Conservation (phyloP, 2,329 filamentous ascomycete species). For the Raffaelea ambrosiae region DNA sequence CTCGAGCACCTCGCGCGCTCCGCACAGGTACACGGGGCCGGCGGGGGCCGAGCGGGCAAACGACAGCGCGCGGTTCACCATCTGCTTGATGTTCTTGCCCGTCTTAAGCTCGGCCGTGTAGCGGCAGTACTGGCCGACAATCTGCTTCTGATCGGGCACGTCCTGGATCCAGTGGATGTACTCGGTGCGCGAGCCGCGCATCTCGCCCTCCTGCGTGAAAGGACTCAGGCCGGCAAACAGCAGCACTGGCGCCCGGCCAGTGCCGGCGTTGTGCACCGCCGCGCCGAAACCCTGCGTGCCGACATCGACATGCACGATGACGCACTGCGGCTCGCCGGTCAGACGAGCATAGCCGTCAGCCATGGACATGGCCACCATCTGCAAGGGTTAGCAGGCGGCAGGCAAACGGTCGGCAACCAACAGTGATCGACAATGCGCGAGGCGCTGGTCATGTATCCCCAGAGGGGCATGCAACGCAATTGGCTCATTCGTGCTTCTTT, state of each 20-base stretch:
- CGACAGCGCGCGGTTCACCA: slow-evolving; percentile 76
- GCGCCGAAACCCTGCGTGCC: slow-evolving; percentile 65
- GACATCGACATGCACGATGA: slow-evolving; percentile 67
- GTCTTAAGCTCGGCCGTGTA: slow-evolving; percentile 78
- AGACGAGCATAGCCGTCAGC: slow-evolving; percentile 64
- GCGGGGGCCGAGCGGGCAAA: slow-evolving; percentile 71
- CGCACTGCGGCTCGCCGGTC: slow-evolving; percentile 58
- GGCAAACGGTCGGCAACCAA: no score
- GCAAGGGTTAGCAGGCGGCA: neutral
- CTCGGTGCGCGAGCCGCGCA: slow-evolving; percentile 30
- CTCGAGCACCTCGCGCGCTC: slow-evolving; percentile 76
- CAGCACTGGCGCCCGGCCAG: slow-evolving; percentile 56
- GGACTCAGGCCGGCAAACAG: slow-evolving; percentile 35
- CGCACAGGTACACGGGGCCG: slow-evolving; percentile 72
- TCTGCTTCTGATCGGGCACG: slow-evolving; percentile 24
- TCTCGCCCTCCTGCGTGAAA: slow-evolving; percentile 32
- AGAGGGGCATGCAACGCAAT: no score
- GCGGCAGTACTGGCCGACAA: slow-evolving; percentile 76
- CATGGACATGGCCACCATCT: slow-evolving; percentile 72
- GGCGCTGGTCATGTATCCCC: no score
- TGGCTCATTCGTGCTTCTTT: no score
- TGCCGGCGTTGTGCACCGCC: slow-evolving; percentile 63
- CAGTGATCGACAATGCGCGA: no score
- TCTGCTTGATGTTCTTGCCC: slow-evolving; percentile 78
- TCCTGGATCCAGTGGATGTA: slow-evolving; percentile 34